Percentiles rank a stretch among this genome's conserved stretches.
Conservation (phyloP, 768 basidiomycete species). For the Pisolithus sp. region DNA sequence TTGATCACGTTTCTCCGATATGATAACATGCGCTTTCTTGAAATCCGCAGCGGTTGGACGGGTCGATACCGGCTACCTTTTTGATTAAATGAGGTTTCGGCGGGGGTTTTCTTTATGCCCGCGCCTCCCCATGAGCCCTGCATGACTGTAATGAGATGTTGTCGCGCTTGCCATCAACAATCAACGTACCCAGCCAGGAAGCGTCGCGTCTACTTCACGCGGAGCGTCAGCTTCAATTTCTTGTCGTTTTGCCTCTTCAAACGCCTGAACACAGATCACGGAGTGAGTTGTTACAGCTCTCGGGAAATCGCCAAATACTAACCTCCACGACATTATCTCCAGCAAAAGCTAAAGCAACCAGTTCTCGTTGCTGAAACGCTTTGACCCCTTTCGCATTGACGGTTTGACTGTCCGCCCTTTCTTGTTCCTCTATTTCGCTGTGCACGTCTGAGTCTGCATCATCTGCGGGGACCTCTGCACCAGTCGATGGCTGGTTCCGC, state of each 20-base stretch:
- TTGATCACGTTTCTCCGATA: constrained; percentile 93
- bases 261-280: constrained; percentile 48
- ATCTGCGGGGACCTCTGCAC: constrained; percentile 12
- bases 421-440: constrained; percentile 70
- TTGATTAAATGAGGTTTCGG: constrained; percentile 73
- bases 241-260: constrained; percentile 73
- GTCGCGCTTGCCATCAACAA: neutral
- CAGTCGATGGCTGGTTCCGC: neutral
- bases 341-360: constrained; percentile 93
- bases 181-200: constrained; percentile 86
- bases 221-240: constrained; percentile 89
- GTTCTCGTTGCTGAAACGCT: constrained; percentile 84
- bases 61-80: constrained; percentile 75
- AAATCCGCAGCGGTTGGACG: constrained; percentile 77
- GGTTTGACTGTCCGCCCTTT: constrained; percentile 40
- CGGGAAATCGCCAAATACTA: constrained; percentile 14
- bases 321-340: constrained; percentile 95
- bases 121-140: constrained; percentile 91
- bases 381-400: constrained; percentile 34
- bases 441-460: constrained; percentile 48
- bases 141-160: neutral
- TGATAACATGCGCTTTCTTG: constrained; percentile 82
- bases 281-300: neutral
- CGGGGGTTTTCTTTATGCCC: constrained; percentile 53
- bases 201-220: constrained; percentile 76